These are phyloP conservation scores for Danielia oregonensis DNA, from an alignment of 805 yeast genomes.

Conservation along the genomic window DNA sequence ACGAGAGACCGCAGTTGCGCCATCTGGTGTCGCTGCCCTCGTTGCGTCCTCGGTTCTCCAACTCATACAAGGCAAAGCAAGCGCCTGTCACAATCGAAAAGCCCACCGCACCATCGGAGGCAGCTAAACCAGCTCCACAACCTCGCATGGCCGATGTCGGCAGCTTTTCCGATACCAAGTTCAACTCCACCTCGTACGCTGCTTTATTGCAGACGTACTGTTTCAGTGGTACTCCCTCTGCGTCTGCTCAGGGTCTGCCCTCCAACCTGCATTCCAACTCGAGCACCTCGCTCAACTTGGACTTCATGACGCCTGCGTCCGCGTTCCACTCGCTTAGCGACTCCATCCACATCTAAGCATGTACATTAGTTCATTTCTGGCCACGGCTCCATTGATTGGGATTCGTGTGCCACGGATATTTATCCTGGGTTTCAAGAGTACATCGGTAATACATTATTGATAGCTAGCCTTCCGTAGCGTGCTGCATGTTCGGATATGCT, in stretches of 20 bases:
- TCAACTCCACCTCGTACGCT: slow-evolving; percentile 26
- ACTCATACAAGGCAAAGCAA: slow-evolving; percentile 21
- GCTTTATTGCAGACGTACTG: slow-evolving; percentile 35
- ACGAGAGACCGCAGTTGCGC: slow-evolving; percentile 6
- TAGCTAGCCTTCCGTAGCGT: too few relatives aligned
- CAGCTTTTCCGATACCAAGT: slow-evolving; percentile 11
- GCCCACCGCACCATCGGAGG: not conserved
- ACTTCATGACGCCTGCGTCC: slow-evolving; percentile 22
- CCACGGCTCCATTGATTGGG: too few relatives aligned
- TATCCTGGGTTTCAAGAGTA: too few relatives aligned
- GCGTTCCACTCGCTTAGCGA: slow-evolving; percentile 33
- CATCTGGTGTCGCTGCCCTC: slow-evolving; percentile 4
- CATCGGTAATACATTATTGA: too few relatives aligned
- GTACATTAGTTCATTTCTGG: too few relatives aligned
- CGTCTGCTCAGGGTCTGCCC: slow-evolving; percentile 5
- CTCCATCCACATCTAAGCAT: slow-evolving; percentile 25
- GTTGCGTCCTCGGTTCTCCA: slow-evolving; percentile 23
- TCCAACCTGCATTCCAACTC: slow-evolving; percentile 10
- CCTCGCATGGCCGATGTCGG: slow-evolving; percentile 1
- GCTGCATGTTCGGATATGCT: too few relatives aligned
- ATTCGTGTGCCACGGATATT: too few relatives aligned
- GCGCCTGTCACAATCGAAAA: not conserved
- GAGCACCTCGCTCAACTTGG: slow-evolving; percentile 9
- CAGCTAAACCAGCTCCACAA: slow-evolving; percentile 1
- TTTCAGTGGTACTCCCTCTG: slow-evolving; percentile 26